Conservation (phyloP, 257 asterid genomes). For the Thymus mandschuricus region DNA sequence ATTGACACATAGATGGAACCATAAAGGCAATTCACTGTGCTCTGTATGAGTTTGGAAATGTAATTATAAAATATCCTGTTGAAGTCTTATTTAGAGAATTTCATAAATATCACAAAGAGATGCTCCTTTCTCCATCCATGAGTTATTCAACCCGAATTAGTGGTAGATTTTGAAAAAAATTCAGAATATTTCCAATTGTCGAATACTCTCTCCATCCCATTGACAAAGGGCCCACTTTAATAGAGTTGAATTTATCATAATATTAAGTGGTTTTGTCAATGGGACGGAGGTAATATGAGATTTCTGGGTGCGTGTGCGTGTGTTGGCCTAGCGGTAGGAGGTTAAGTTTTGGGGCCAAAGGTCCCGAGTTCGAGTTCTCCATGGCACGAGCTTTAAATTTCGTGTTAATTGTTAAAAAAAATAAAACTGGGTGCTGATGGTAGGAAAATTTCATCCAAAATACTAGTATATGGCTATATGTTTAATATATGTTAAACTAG, state of each 20-base stretch:
- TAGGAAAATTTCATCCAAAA: not conserved
- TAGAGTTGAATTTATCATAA: no score
- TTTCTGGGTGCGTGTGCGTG: no score
- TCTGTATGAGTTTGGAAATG: constrained; percentile 6
- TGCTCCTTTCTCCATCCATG: not conserved
- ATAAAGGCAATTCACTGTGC: not conserved
- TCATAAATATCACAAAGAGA: not conserved
- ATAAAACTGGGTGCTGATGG: not conserved
- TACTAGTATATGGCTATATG: not conserved
- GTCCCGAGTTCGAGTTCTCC: no score
- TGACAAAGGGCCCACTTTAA: no score
- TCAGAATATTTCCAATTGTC: not conserved
- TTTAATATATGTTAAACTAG: not conserved
- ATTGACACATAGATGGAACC: not conserved
- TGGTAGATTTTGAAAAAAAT: not conserved
- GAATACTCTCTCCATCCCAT: not conserved
- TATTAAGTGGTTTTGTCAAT: no score
- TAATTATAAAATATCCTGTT: not conserved
- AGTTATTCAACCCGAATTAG: not conserved
- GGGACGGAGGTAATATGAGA: not conserved
- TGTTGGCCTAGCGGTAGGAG: no score
- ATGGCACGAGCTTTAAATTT: no score
- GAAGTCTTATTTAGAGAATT: not conserved
- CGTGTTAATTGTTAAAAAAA: no score
- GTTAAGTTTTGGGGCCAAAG: no score